Base-by-base conservation (phyloP, 2,329 filamentous ascomycete species). In the Pestalotiopsis sp. region DNA sequence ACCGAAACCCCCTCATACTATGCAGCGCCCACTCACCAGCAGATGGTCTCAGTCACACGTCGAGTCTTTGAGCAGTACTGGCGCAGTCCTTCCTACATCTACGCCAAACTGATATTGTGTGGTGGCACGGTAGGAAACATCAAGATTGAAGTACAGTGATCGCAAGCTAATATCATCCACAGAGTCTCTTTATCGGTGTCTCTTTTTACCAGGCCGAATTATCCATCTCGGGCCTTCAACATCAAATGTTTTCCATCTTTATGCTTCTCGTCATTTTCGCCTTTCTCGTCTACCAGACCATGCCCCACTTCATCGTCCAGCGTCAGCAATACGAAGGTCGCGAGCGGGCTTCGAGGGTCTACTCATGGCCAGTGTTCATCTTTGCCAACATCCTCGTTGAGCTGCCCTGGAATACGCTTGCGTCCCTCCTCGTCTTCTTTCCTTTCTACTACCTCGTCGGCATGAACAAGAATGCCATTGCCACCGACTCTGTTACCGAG, bases 61-160 rank as follows among this genome's bases (percentile, higher is more conserved):
- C 92, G 94, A 74, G 91, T 96, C 35, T 96, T 96, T 83, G 88
- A 94, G 76, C 94, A 97, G 78, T 97, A 96, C 85, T 97, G 94
- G 94, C 92, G 94, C 69, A 94, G 91, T 0, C 94, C 94, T 0
- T 87, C 90, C 4, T 97, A 97, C 82, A 94, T 97, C 78, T 97
- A 95, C 82, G 91, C 92, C 74, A 97, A 97, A 84, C 77, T 85
- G 0, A 82, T 85, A 1, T 89, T 97, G 20, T 93, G 90, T 76
- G 81, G 86, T 24, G 79, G 89, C 17, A 81, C 86, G 56, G 56
- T 58, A 58, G 9, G 24, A 2, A 58, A 13, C 10, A 6, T 22
- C 5, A 10, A 9, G n/a, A 52, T 58, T 4, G 11, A 26, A 5
- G 30, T 17, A 26, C 10, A 13, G 11, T 4, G 24, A 26, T 11